phyloP scores from a whole-genome alignment of 148 eudicot genomes.

The Euryodendron excelsum region DNA sequence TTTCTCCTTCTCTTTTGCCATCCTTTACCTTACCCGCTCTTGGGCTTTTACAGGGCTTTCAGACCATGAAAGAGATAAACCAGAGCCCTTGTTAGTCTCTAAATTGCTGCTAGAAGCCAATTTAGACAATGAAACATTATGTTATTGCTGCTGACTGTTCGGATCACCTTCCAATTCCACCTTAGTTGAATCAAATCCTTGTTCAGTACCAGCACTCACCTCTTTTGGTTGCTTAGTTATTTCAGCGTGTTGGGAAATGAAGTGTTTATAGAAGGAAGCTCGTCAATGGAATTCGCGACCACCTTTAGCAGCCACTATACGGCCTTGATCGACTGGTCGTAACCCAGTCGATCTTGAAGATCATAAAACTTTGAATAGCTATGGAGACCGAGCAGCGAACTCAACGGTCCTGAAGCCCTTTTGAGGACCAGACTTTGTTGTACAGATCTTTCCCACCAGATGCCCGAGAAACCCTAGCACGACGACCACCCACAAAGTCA shows the following conservation, averaged over 20 bases:
- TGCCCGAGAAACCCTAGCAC: conserved; percentile 87
- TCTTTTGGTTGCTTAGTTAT: conserved; percentile 41
- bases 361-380: conserved; percentile 90
- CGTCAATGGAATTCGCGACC: conserved; percentile 62
- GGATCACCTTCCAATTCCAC: conserved; percentile 30
- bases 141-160: conserved; percentile 22
- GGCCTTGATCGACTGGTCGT: conserved; percentile 90
- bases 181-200: conserved; percentile 27
- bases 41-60: conserved; percentile 71
- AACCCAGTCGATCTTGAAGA: conserved; percentile 76
- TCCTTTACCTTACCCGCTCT: conserved; percentile 73
- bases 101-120: conserved; percentile 72
- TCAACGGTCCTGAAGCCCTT: conserved; percentile 76
- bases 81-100: conserved; percentile 80
- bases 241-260: conserved; percentile 54
- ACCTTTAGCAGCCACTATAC: conserved; percentile 94
- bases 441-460: conserved; percentile 92
- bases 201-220: conserved; percentile 16
- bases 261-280: conserved; percentile 59
- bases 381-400: conserved; percentile 76
- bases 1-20: conserved; percentile 63
- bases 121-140: conserved; percentile 36
- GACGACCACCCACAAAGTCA: conserved; percentile 67
- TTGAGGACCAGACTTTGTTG: conserved; percentile 85
- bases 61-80: conserved; percentile 58